Percentiles rank a stretch among this genome's conserved stretches.
Conservation (phyloP, 1,284 basidiomycete genomes). For the Somion occarium region DNA sequence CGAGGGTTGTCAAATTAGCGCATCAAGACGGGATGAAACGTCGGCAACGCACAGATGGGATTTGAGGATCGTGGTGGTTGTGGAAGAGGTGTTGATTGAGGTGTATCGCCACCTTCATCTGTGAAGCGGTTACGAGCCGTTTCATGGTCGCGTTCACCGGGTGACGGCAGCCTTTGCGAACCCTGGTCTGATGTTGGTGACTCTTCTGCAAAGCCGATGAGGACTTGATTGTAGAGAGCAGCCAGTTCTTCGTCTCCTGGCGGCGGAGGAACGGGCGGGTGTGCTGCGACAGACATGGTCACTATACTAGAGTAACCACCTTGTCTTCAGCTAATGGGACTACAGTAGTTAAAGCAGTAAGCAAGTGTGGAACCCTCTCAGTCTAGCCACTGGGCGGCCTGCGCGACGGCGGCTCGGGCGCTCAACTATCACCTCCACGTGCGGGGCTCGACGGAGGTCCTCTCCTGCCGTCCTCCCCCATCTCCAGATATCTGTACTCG, state of each 20-base stretch:
- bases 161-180: slow-evolving; percentile 23
- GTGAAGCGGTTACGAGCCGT: slow-evolving; percentile 25
- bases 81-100: slow-evolving; percentile 16
- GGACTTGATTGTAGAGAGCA: slow-evolving; percentile 67
- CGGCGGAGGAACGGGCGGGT: slow-evolving; percentile 21
- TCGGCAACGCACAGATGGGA: slow-evolving; percentile 21
- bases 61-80: slow-evolving; percentile 19
- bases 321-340: too few species aligned
- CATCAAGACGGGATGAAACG: slow-evolving; percentile 12
- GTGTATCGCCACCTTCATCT: slow-evolving; percentile 26
- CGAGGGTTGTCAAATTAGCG: slow-evolving; percentile 11
- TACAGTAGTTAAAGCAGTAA: too few species aligned
- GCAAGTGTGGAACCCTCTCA: too few species aligned
- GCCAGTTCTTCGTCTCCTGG: slow-evolving; percentile 65
- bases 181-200: slow-evolving; percentile 32
- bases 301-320: slow-evolving; percentile 2
- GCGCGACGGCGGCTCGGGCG: too few species aligned
- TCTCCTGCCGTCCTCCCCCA: too few species aligned
- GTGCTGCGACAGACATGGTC: slow-evolving; percentile 25
- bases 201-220: slow-evolving; percentile 56
- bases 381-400: too few species aligned
- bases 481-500: too few species aligned
- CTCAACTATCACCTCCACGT: too few species aligned
- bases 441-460: too few species aligned
- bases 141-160: slow-evolving; percentile 26